Evolutionary conservation across 2,329 filamentous ascomycete species (phyloP), one percentile per base, ranked within the genome.

Genomic region (Myriosclerotinia scirpicola): DNA sequence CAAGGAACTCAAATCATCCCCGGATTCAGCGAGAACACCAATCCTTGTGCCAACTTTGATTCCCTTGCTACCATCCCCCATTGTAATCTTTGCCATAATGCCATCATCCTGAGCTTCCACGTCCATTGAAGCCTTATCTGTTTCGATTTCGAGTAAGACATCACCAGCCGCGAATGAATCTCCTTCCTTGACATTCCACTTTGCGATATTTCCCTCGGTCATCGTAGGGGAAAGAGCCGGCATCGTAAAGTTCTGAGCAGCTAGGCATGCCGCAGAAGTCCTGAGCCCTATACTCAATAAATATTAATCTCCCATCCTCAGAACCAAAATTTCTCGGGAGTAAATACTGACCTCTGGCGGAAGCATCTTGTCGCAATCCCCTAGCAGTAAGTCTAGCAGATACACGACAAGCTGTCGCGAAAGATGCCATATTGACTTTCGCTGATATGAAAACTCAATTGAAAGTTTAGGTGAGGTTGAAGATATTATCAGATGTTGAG

Each of bases 91-190:
- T 76, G 93, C 88, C 78, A 96, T 80, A 72, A 94, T 82, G 53
- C 93, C 92, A 76, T 96, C 92, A 54, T 96, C 92, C 80, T 95
- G 92, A 52, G 92, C 92, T 82, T 96, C 93, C 36, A 96, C 92
- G 73, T 96, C 93, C 92, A 96, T 96, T 66, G 91, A 91, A 66
- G 92, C 92, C 83, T 96, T 96, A 79, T 96, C 92, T 67, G 92
- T 96, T 81, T 96, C 92, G 77, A 96, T 95, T 80, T 96, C 92
- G 68, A 96, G 87, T 62, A 96, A 84, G 42, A 96, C 91, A 78
- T 96, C 92, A 72, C 92, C 92, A 67, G 92, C 90, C 60, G 85
- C 83, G 79, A 92, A 96, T 62, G 86, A 84, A 73, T 95, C 91
- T 76, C 92, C 92, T 81, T 96, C 92, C 79, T 94, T 94, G 75